Evolutionary conservation across 305 asterid species (phyloP).

Genomic region (Striga hermonthica): DNA sequence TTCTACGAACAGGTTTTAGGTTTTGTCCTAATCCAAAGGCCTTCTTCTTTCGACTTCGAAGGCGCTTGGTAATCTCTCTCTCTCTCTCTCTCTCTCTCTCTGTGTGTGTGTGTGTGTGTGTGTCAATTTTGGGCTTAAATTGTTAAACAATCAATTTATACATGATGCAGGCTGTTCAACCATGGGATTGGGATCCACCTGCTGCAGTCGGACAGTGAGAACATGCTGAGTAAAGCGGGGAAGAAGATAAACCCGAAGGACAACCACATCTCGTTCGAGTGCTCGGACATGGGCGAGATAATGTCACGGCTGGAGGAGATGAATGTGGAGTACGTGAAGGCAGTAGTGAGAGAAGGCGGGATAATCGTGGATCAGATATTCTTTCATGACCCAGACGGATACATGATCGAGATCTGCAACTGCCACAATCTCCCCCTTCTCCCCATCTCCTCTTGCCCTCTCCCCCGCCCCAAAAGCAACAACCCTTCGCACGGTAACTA

Average conservation of each 20-base stretch:
- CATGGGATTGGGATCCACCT: slow-evolving; percentile 86
- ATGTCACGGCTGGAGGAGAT: slow-evolving; percentile 46
- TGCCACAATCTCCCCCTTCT: slow-evolving; percentile 73
- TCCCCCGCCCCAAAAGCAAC: slow-evolving; percentile 43
- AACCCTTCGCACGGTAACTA: slow-evolving; percentile 5
- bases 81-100: background rate
- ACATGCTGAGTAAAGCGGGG: slow-evolving; percentile 19
- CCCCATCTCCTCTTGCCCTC: slow-evolving; percentile 69
- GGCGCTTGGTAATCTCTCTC: slow-evolving; percentile 55
- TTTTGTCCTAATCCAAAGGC: slow-evolving; percentile 54
- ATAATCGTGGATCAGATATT: slow-evolving; percentile 69
- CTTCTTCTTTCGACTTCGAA: slow-evolving; percentile 61
- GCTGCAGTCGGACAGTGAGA: slow-evolving; percentile 35
- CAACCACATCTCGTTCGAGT: slow-evolving; percentile 78
- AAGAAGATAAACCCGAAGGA: slow-evolving; percentile 73
- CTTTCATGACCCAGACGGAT: slow-evolving; percentile 91
- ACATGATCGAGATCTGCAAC: slow-evolving; percentile 89
- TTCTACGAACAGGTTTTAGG: slow-evolving; percentile 64
- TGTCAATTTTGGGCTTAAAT: no score
- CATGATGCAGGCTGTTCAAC: slow-evolving; percentile 76
- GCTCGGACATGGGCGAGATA: slow-evolving; percentile 53
- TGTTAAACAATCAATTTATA: no score
- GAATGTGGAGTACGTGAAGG: slow-evolving; percentile 60
- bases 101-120: no score
- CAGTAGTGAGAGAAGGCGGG: slow-evolving; percentile 71